phyloP scores from a whole-genome alignment of 2,329 filamentous ascomycete species.

The Penicillium verrucosum region DNA sequence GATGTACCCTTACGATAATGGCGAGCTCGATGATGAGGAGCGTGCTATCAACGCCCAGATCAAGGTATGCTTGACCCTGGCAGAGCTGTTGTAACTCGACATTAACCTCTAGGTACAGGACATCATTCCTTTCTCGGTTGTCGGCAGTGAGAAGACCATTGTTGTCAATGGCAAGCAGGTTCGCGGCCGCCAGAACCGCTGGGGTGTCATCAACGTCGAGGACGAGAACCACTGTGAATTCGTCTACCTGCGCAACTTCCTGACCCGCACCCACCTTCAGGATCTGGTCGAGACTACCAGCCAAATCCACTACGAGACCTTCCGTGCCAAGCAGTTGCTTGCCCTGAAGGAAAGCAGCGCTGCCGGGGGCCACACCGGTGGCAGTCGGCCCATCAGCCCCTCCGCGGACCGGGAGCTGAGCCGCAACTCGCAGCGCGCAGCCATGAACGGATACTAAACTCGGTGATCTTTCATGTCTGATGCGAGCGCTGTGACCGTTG shows the following conservation, averaged over 20 bases:
- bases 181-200: conserved; percentile 95
- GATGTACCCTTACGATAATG: conserved; percentile 99
- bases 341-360: conserved; percentile 97
- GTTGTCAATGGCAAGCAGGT: conserved; percentile 97
- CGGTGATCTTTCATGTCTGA: conserved; percentile 18
- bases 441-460: conserved; percentile 94
- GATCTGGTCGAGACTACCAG: conserved; percentile 98
- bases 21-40: conserved; percentile 97
- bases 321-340: conserved; percentile 97
- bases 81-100: conserved; percentile 33
- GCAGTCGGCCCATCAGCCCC: conserved; percentile 91
- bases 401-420: conserved; percentile 92
- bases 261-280: conserved; percentile 96
- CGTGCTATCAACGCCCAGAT: conserved; percentile 89
- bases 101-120: conserved; percentile 53
- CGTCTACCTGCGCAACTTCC: conserved; percentile 95
- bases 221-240: conserved; percentile 99
- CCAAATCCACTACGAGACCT: conserved; percentile 99
- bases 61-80: conserved; percentile 62
- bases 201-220: conserved; percentile 99
- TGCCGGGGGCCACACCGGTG: conserved; percentile 63
- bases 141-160: conserved; percentile 97
- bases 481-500: conserved; percentile 20
- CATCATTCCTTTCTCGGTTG: conserved; percentile 94
- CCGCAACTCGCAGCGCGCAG: conserved; percentile 94